Evolutionary conservation across 2,329 filamentous ascomycete species (phyloP), one percentile per base, ranked within the genome.

Genomic region (Fusarium sp.): DNA sequence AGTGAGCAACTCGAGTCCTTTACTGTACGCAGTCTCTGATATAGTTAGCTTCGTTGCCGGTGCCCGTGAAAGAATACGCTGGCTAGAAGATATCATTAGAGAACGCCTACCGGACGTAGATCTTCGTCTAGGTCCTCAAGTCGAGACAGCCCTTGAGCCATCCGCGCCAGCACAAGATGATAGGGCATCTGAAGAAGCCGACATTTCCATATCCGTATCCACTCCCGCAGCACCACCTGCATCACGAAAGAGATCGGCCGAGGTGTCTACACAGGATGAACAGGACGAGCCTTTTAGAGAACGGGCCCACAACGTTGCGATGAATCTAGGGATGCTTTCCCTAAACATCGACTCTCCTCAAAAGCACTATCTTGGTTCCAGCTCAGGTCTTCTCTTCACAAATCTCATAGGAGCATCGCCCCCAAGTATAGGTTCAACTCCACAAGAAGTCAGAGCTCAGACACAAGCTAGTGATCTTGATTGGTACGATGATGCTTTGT

Each of bases 271-370:
- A 30, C 26, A 45, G 5, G 6, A 64, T 51, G 32, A 53, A 4
- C 9, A 28, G 10, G 54, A 68, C 22, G 68, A 71, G 10, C 65
- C 63, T 1, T 67, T 70, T 13, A 56, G 62, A 2, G 67, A 71
- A 32, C 45, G 51, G 3, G 69, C 72, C 0, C 70, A 72, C 49
- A 67, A 77, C 0, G 75, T 79, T 17, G 76, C 78, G 1, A 70
- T 78, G 20, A 76, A 79, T 26, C 59, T 80, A 1, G 78, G 78
- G 0, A 75, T 79, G 70, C 65, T 80, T 10, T 78, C 78, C 3
- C 71, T 80, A 13, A 78, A 79, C 46, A 77, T 78, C 0, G 78
- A 81, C 50, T 28, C 26, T 28, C 26, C 26, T 10, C 26, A 28
- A 28, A 28, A 28, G 26, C 26, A 28, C 10, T 28, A 28, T 11